A percentile compares a stretch with the other conserved stretches of the same genome.
phyloP scores from a whole-genome alignment of 495 filamentous ascomycete genomes.

The Clohesyomyces aquaticus region DNA sequence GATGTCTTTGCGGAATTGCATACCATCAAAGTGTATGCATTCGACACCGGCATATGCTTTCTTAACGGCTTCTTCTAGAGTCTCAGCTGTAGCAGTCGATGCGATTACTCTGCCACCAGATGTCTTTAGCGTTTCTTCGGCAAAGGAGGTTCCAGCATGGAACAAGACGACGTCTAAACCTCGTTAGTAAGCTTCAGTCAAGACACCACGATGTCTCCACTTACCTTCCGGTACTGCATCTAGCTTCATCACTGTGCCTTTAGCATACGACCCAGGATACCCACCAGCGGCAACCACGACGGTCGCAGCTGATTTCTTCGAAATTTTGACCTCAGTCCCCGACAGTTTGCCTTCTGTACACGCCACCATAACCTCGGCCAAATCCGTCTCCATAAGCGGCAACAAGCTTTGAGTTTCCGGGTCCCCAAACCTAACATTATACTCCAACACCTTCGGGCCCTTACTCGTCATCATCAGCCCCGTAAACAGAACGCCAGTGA shows the following conservation, averaged over 20 bases:
- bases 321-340: constrained; percentile 67
- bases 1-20: constrained; percentile 94
- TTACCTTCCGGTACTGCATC: constrained; percentile 52
- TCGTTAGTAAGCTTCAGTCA: background rate
- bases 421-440: constrained; percentile 96
- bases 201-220: background rate
- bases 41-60: constrained; percentile 81
- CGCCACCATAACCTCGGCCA: constrained; percentile 88
- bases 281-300: constrained; percentile 92
- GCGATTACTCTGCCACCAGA: constrained; percentile 92
- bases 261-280: constrained; percentile 89
- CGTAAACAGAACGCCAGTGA: constrained; percentile 88
- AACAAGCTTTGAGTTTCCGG: constrained; percentile 94
- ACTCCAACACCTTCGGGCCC: constrained; percentile 90
- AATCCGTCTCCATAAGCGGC: constrained; percentile 82
- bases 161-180: constrained; percentile 69
- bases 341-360: constrained; percentile 78
- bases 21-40: constrained; percentile 80
- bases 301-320: constrained; percentile 74
- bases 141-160: constrained; percentile 84
- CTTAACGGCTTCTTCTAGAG: constrained; percentile 77
- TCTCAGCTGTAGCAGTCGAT: constrained; percentile 72
- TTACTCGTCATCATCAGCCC: constrained; percentile 91
- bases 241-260: constrained; percentile 75
- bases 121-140: constrained; percentile 66